Evolutionary conservation across 78 protist genomes (phyloP), one percentile per base, ranked within the genome.

Genomic region (slime mould (Dictyostelium discoideum)): DNA sequence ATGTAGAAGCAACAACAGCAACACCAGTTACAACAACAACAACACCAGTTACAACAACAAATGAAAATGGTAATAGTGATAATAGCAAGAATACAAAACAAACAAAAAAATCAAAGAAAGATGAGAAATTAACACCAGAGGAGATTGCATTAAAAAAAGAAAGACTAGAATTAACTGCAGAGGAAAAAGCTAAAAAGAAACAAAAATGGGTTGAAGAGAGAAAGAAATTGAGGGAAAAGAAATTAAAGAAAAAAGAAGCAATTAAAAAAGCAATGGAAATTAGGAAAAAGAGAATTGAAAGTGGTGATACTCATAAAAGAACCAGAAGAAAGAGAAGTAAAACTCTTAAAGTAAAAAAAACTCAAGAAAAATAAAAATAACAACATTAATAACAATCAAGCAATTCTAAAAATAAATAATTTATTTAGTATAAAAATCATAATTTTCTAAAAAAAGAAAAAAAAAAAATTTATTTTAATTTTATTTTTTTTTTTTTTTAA

Each of bases 251-350:
- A 24, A 69, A 69, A 69, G 77, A 69, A 26, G 32, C 39, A 24
- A 29, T 29, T 14, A 74, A 37, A 74, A 74, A 29, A 32, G 40
- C 42, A 37, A 74, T 37, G 9, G 40, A 37, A 74, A 74, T 29
- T 13, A 74, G 42, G 18, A 74, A 6, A 79, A 46, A 46, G 24
- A 77, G 83, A 40, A 77, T 40, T 40, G 83, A 26, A 77, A 77
- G 83, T 77, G 84, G 63, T 22, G 84, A 79, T 22, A 37, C 63
- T 44, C 54, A 44, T n/a, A 79, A 79, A 79, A 79, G 44, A 79
- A 79, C 60, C n/a, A 79, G 84, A 79, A 79, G 84, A 79, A 79
- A 79, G 84, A 79, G 84, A 79, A 32, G 48, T 16, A 16, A 79
- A 44, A 0, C 84, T 8, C 16, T 11, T 79, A 79, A 44, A 79